phyloP scores from a whole-genome alignment of 768 basidiomycete species.

The Suillus brevipes region DNA sequence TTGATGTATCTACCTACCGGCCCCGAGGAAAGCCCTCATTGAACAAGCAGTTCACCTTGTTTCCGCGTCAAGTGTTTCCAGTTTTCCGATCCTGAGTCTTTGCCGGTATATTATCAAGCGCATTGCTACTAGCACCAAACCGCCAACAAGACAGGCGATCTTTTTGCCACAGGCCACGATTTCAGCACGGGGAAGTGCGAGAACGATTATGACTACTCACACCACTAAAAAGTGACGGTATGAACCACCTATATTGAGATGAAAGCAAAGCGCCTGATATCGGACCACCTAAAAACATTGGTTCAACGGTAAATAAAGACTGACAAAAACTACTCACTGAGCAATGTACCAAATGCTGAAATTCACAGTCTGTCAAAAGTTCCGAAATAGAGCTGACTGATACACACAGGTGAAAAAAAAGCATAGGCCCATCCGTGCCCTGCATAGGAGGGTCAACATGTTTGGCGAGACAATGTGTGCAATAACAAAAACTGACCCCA shows the following conservation, averaged over 20 bases:
- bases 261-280: slow-evolving; percentile 58
- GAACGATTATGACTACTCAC: slow-evolving; percentile 18
- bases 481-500: slow-evolving; percentile 38
- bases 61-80: background rate
- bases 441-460: slow-evolving; percentile 5
- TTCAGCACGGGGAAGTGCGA: background rate
- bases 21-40: too few species aligned
- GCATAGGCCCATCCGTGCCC: slow-evolving; percentile 46
- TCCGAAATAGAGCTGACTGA: background rate
- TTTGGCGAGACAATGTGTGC: too few species aligned
- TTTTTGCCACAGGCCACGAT: background rate
- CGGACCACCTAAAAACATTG: slow-evolving; percentile 44
- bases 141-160: background rate
- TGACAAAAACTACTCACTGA: slow-evolving; percentile 15
- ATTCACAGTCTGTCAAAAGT: background rate
- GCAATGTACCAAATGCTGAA: slow-evolving; percentile 24
- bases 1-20: too few species aligned
- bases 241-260: slow-evolving; percentile 53
- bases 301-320: background rate
- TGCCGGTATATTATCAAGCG: background rate
- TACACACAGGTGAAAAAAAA: slow-evolving; percentile 43
- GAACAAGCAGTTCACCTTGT: too few species aligned
- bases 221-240: slow-evolving; percentile 54
- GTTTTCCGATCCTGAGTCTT: background rate
- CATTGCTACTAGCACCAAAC: background rate